Evolutionary conservation across 106 monocot genomes (phyloP), one percentile per base, ranked within the genome.

Genomic region (Dendrobium officinale): DNA sequence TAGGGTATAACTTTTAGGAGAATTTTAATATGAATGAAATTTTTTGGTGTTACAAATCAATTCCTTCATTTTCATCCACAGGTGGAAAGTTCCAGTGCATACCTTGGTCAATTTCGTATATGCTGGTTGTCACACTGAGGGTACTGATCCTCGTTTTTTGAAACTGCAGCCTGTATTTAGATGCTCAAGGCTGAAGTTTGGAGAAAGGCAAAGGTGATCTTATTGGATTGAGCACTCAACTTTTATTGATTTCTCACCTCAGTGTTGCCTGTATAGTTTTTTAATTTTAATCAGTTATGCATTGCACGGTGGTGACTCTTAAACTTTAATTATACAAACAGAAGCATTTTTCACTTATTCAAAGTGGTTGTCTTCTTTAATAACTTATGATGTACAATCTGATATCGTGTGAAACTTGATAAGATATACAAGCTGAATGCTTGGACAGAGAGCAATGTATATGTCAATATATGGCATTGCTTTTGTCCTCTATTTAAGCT

Each of bases 51-150:
- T n/a, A 61, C 2, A n/a, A 61, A 61, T 61, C 22, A 61, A 61
- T 61, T 3, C n/a, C 61, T 61, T 22, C n/a, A 66, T 29, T 77
- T 18, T 43, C 55, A 44, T 78, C 64, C 75, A 43, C 83, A 95
- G 92, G 80, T 95, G 95, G 95, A 92, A 95, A 59, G 90, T 95
- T 84, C 95, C 95, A 42, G 45, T 77, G 59, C 92, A 82, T 64
- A 73, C 55, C 47, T 79, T 77, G 79, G 84, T 92, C 41, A 87
- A 87, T 64, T 80, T 44, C 68, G 83, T 92, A 77, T 88, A 88
- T 83, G 75, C 83, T 67, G 80, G 84, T 79, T 67, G 44, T 73
- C 15, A 29, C 19, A 24, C n/a, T 70, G 85, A 89, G 47, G 88
- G 84, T 45, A 79, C 72, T 16, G 95, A 95, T 82, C 95, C 92